Conservation (phyloP, 1,139 yeast species). For the Candida neerlandica region DNA sequence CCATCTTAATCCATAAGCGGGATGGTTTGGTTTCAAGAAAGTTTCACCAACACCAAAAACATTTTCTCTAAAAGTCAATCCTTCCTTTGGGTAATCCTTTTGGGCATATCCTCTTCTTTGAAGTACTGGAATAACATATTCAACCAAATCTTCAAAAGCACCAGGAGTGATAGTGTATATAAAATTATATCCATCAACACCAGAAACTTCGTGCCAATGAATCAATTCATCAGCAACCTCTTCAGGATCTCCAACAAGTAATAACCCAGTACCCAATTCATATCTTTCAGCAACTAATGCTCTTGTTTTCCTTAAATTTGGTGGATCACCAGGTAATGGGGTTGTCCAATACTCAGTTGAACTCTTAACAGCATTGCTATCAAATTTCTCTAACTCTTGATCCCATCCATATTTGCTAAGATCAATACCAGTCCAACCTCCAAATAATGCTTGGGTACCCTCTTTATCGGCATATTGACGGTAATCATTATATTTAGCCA, state of each 20-base stretch:
- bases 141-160: slow-evolving; percentile 25
- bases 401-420: slow-evolving; percentile 28
- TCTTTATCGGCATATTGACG: slow-evolving; percentile 31
- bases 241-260: slow-evolving; percentile 22
- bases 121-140: slow-evolving; percentile 23
- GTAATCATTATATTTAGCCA: slow-evolving; percentile 26
- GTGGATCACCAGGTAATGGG: slow-evolving; percentile 24
- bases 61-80: slow-evolving; percentile 23
- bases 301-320: slow-evolving; percentile 23
- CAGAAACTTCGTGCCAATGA: slow-evolving; percentile 27
- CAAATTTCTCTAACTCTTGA: slow-evolving; percentile 27
- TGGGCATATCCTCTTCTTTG: slow-evolving; percentile 25
- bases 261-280: slow-evolving; percentile 26
- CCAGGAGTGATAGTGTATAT: slow-evolving; percentile 26
- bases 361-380: slow-evolving; percentile 26
- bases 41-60: slow-evolving; percentile 21
- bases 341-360: slow-evolving; percentile 29
- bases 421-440: slow-evolving; percentile 38
- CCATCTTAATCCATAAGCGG: slow-evolving; percentile 41
- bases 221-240: slow-evolving; percentile 27
- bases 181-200: slow-evolving; percentile 27
- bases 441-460: slow-evolving; percentile 35
- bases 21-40: slow-evolving; percentile 26
- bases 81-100: slow-evolving; percentile 26
- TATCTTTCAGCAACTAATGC: slow-evolving; percentile 22